These are phyloP conservation scores for Calocera viscosa DNA, from an alignment of 768 basidiomycete genomes.

Conservation along the genomic window DNA sequence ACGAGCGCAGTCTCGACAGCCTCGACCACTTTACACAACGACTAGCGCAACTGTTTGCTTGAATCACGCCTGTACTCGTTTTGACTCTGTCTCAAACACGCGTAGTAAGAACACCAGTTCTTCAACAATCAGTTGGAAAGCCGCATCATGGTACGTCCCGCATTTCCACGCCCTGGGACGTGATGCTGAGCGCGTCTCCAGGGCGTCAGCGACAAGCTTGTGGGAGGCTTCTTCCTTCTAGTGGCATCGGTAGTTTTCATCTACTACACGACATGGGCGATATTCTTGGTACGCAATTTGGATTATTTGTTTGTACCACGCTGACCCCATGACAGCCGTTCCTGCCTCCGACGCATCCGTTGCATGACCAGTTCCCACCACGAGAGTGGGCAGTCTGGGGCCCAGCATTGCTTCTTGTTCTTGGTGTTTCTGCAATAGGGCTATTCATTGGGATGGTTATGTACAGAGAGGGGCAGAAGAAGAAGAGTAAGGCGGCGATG, in stretches of 20 bases:
- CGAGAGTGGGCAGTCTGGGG: slow-evolving; percentile 87
- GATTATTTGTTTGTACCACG: not conserved
- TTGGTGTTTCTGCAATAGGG: slow-evolving; percentile 71
- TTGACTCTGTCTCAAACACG: too few relatives aligned
- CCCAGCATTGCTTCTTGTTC: slow-evolving; percentile 67
- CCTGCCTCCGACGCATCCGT: slow-evolving; percentile 56
- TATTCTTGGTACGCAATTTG: slow-evolving; percentile 55
- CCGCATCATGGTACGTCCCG: not conserved
- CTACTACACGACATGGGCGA: slow-evolving; percentile 88
- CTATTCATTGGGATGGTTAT: slow-evolving; percentile 67
- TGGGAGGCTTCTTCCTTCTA: slow-evolving; percentile 71
- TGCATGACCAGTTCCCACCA: slow-evolving; percentile 70
- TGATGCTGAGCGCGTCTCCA: slow-evolving; percentile 23
- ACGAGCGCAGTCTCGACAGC: not conserved
- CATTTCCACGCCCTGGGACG: not conserved
- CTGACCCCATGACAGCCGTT: slow-evolving; percentile 46
- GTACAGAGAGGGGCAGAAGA: slow-evolving; percentile 58
- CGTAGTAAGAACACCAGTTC: too few relatives aligned
- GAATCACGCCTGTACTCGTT: too few relatives aligned
- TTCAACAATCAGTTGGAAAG: too few relatives aligned
- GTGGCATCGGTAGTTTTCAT: slow-evolving; percentile 62
- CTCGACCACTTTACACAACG: not conserved
- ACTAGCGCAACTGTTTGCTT: too few relatives aligned
- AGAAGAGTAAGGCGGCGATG: slow-evolving; percentile 47
- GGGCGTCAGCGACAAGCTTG: slow-evolving; percentile 67